phyloP scores from a whole-genome alignment of 305 asterid genomes.

The Fraxinus ornus region DNA sequence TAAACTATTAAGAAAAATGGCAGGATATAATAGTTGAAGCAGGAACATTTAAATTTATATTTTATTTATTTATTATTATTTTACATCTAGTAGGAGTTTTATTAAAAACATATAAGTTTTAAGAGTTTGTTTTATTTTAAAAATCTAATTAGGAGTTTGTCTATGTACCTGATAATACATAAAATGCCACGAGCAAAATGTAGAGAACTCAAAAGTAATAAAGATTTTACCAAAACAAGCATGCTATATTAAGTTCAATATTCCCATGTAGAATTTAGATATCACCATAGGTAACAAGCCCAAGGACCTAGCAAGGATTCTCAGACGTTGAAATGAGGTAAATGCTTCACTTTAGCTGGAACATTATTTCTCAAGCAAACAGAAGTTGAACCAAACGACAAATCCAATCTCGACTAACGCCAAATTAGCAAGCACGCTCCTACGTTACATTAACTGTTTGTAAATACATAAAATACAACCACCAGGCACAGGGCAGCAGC shows the following conservation, averaged over 20 bases:
- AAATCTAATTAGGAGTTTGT: background rate
- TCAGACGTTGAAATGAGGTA: background rate
- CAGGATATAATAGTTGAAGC: background rate
- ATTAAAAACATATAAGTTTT: background rate
- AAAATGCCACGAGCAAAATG: background rate
- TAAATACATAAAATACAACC: slow-evolving; percentile 49
- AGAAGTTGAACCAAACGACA: background rate
- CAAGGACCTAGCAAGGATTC: background rate
- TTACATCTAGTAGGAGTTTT: background rate
- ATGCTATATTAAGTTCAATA: background rate
- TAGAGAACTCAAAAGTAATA: background rate
- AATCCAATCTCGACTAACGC: slow-evolving; percentile 36
- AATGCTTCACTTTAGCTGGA: background rate
- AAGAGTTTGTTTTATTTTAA: background rate
- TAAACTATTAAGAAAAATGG: background rate
- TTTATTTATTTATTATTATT: too few species aligned
- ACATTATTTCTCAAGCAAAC: background rate
- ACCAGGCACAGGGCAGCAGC: slow-evolving; percentile 57
- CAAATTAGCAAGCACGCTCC: slow-evolving; percentile 54
- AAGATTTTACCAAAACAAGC: background rate
- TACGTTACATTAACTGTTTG: slow-evolving; percentile 46
- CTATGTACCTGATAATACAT: background rate
- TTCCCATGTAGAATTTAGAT: background rate
- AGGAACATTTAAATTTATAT: too few species aligned
- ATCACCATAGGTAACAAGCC: background rate